Percentiles rank a stretch among this genome's conserved stretches.
phyloP scores from a whole-genome alignment of 768 basidiomycete species.

The Leccinum barrowsii region DNA sequence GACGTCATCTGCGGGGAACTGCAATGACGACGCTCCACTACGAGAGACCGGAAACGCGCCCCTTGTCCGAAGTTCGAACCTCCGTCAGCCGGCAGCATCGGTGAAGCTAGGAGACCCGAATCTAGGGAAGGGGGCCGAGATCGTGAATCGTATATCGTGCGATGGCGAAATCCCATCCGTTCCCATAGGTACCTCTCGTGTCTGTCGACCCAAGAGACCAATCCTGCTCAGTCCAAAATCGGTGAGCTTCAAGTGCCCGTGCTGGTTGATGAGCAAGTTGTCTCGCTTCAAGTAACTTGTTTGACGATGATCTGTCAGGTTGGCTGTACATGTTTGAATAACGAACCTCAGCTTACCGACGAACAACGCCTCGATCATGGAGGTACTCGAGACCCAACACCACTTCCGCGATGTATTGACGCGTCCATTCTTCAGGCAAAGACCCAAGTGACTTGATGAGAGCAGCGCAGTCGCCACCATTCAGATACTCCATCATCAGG shows the following conservation, averaged over 20 bases:
- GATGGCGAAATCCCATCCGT: conserved; percentile 43
- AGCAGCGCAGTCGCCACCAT: conserved; percentile 96
- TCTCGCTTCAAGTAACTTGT: conserved; percentile 94
- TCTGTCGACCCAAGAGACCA: conserved; percentile 96
- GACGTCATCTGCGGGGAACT: conserved; percentile 71
- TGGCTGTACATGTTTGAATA: not conserved
- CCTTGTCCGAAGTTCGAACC: conserved; percentile 82
- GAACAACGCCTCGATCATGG: conserved; percentile 93
- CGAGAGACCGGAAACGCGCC: conserved; percentile 52
- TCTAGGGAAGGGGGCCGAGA: conserved; percentile 83
- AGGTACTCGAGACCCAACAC: conserved; percentile 93
- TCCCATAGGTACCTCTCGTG: conserved; percentile 53
- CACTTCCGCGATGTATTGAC: conserved; percentile 95
- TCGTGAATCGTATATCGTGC: conserved; percentile 59
- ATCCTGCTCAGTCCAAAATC: conserved; percentile 98
- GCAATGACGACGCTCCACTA: conserved; percentile 61
- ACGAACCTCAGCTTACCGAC: conserved; percentile 63
- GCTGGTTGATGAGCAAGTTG: conserved; percentile 93
- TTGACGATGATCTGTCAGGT: conserved; percentile 4
- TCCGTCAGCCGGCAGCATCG: conserved; percentile 62
- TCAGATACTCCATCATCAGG: conserved; percentile 99
- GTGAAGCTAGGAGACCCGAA: conserved; percentile 75
- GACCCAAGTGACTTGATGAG: conserved; percentile 92
- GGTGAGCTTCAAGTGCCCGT: conserved; percentile 95
- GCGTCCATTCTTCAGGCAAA: conserved; percentile 94